Evolutionary conservation across 257 asterid species (phyloP).

Genomic region (Rubia yunnanensis): DNA sequence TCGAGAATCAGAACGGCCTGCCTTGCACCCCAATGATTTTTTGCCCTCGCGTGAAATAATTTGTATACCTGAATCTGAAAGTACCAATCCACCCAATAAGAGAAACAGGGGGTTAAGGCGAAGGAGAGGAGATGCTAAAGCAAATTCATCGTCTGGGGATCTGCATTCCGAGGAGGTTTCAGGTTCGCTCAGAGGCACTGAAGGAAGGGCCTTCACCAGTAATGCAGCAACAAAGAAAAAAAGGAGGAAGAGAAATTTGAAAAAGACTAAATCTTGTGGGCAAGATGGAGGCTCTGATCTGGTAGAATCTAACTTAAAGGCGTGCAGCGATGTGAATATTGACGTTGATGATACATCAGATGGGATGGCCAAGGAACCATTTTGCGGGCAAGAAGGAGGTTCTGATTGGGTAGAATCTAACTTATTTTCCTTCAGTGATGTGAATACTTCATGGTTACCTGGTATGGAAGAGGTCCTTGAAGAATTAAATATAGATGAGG

Average conservation of each 20-base stretch:
- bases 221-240: slow-evolving; percentile 6
- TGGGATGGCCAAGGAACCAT: neutral
- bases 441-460: slow-evolving; percentile 9
- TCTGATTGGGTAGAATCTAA: slow-evolving; percentile 7
- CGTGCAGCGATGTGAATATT: slow-evolving; percentile 6
- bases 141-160: slow-evolving; percentile 14
- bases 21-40: slow-evolving; percentile 72
- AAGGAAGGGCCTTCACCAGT: slow-evolving; percentile 15
- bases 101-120: slow-evolving; percentile 37
- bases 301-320: slow-evolving; percentile 7
- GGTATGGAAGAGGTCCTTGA: slow-evolving; percentile 11
- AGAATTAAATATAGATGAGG: slow-evolving; percentile 5
- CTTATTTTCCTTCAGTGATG: neutral
- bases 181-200: slow-evolving; percentile 24
- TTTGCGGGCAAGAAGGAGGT: slow-evolving; percentile 13
- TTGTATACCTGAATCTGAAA: slow-evolving; percentile 29
- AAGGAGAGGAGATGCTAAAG: slow-evolving; percentile 13
- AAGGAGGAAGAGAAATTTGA: slow-evolving; percentile 12
- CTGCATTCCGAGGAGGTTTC: slow-evolving; percentile 24
- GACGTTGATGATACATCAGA: neutral
- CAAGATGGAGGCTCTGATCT: slow-evolving; percentile 10
- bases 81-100: slow-evolving; percentile 22
- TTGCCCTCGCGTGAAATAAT: slow-evolving; percentile 29
- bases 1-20: slow-evolving; percentile 77
- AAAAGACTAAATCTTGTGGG: slow-evolving; percentile 13